Conservation (phyloP, 768 basidiomycete genomes). For the Rhizopogon vesiculosus region DNA sequence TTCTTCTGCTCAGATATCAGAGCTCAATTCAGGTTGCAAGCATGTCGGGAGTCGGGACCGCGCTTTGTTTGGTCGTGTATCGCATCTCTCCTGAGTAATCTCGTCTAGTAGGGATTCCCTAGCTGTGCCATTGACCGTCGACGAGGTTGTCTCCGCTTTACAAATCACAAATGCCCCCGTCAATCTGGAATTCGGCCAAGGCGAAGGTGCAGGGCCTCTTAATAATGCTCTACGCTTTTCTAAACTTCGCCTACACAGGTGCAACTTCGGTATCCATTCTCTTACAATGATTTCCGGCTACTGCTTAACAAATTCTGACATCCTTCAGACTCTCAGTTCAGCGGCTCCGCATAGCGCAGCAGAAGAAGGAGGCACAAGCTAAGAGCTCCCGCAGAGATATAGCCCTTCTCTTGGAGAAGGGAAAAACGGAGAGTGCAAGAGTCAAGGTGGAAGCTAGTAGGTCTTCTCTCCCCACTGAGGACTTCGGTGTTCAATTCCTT, state of each 20-base stretch:
- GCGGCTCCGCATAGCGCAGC: constrained; percentile 77
- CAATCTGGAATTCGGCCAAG: constrained; percentile 56
- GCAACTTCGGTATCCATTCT: constrained; percentile 38
- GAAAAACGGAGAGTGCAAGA: constrained; percentile 79
- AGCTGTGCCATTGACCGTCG: too few relatives aligned
- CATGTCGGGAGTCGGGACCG: too few relatives aligned
- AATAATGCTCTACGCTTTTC: background rate
- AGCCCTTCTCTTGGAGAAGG: constrained; percentile 70
- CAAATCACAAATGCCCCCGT: constrained; percentile 19
- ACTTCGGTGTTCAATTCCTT: constrained; percentile 14
- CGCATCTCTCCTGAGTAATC: background rate
- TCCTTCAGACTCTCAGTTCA: constrained; percentile 72
- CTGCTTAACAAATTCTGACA: background rate
- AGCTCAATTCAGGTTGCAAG: too few relatives aligned
- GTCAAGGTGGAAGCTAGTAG: constrained; percentile 82
- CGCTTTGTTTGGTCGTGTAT: background rate
- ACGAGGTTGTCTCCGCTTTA: background rate
- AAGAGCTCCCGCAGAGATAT: constrained; percentile 74
- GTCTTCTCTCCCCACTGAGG: constrained; percentile 23
- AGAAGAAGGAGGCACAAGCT: constrained; percentile 89
- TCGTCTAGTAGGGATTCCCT: too few relatives aligned
- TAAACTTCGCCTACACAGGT: constrained; percentile 29
- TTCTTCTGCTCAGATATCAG: too few relatives aligned
- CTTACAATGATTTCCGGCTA: background rate
- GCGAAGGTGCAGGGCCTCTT: constrained; percentile 39